phyloP scores from a whole-genome alignment of 2,329 filamentous ascomycete genomes.

The Lithohypha guttulata region DNA sequence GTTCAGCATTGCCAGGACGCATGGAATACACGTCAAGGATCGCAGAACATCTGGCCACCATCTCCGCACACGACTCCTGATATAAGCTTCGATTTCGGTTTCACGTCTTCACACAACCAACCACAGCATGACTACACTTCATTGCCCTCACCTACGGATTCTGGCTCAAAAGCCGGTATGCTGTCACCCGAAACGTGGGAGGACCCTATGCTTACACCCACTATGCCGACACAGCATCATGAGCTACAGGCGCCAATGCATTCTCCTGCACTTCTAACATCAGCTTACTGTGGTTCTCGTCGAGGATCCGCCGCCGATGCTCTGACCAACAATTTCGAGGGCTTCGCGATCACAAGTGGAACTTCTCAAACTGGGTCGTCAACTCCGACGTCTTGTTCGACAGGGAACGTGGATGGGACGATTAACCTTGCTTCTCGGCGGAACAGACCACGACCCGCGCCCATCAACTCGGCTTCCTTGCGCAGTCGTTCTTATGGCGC shows the following conservation, averaged over 20 bases:
- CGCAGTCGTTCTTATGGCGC: conserved; percentile 28
- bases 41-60: conserved; percentile 5
- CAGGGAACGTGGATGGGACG: conserved; percentile 29
- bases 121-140: not conserved
- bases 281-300: conserved; percentile 17
- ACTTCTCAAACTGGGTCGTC: not conserved
- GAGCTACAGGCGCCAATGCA: conserved; percentile 1
- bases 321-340: conserved; percentile 18
- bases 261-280: conserved; percentile 17
- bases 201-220: conserved; percentile 13
- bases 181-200: conserved; percentile 13
- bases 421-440: conserved; percentile 37
- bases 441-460: conserved; percentile 36
- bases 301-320: conserved; percentile 19
- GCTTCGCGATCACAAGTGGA: conserved; percentile 14
- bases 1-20: not conserved
- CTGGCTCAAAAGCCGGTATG: not conserved
- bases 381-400: conserved; percentile 47
- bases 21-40: not conserved
- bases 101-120: conserved; percentile 6
- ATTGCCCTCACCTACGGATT: not conserved
- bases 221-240: not conserved
- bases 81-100: conserved; percentile 21
- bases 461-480: conserved; percentile 33
- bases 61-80: conserved; percentile 17